Evolutionary conservation across 805 yeast genomes (phyloP), one percentile per base, ranked within the genome.

Genomic region (Millerozyma miso): DNA sequence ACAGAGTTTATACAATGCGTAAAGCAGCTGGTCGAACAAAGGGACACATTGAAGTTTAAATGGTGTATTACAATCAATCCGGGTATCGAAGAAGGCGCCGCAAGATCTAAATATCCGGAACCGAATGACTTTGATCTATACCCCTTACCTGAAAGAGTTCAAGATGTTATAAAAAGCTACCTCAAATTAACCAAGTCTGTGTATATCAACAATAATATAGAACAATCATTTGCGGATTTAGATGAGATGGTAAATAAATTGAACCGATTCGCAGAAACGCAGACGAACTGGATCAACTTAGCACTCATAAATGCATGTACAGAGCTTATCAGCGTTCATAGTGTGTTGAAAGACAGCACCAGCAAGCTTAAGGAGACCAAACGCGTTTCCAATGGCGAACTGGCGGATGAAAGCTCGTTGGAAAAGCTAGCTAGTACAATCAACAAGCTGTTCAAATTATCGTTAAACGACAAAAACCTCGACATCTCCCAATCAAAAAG

Each of bases 401-500:
- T 33, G 37, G 40, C 45, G 19, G 36, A 62, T 12, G 42, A 50
- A 13, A 48, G 65, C 16, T 49, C 62, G 4, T 48, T 76, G 45
- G 85, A 81, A 43, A 70, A 68, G 36, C 74, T 86, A 34, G 82
- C 87, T 0, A 68, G 81, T 46, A 73, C 83, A 2, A 71, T 88
- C 42, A 88, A 88, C 59, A 74, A 80, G 46, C 77, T 90, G 4
- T 85, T 88, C 64, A 86, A 84, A 44, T 57, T 85, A 3, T 86
- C 95, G 48, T 67, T 89, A 35, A 86, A 85, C 48, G 97, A 89
- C 60, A 74, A 90, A 44, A 80, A 80, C 46, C 75, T 78, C n/a
- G 76, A 75, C 19, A 38, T 60, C 16, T 39, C 37, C 0, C 52
- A 53, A 12, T 77, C 83, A 46, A 84, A 85, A 55, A 73, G 82